Percentiles rank a stretch among this genome's conserved stretches.
These are phyloP conservation scores for Diaporthe velutina DNA, from an alignment of 2,329 filamentous ascomycete species.

Conservation along the genomic window DNA sequence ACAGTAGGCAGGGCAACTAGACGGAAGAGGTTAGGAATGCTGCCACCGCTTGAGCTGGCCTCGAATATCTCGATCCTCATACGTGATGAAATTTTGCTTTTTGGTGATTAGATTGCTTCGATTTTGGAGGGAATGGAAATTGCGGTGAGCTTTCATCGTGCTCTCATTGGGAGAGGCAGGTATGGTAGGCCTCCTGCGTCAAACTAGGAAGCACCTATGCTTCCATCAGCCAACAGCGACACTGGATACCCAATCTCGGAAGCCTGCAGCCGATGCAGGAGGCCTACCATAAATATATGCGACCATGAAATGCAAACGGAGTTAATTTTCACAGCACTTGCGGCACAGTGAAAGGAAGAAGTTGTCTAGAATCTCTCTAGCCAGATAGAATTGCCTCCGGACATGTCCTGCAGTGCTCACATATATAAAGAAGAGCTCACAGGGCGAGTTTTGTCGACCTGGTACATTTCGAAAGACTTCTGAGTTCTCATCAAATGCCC, in stretches of 20 bases:
- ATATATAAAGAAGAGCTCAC: neutral
- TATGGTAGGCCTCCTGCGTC: slow-evolving; percentile 21
- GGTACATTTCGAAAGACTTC: too few species aligned
- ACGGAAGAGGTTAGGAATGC: neutral
- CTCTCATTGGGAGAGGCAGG: neutral
- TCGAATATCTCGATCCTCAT: neutral
- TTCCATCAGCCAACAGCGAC: neutral
- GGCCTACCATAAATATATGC: neutral
- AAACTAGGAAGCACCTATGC: neutral
- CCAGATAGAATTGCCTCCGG: neutral
- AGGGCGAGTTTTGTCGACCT: too few species aligned
- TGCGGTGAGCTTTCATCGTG: neutral
- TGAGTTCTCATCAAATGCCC: neutral
- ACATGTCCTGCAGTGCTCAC: neutral
- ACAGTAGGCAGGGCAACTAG: too few species aligned
- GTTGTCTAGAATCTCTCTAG: neutral
- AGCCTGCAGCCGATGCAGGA: neutral
- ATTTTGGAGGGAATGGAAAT: neutral
- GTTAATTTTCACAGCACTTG: accelerated
- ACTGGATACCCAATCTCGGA: neutral
- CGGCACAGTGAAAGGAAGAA: neutral
- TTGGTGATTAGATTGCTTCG: neutral
- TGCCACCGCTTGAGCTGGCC: neutral
- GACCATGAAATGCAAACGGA: neutral
- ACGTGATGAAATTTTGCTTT: neutral